Evolutionary conservation across 768 basidiomycete genomes (phyloP).

Genomic region (Lyophyllum shimeji): DNA sequence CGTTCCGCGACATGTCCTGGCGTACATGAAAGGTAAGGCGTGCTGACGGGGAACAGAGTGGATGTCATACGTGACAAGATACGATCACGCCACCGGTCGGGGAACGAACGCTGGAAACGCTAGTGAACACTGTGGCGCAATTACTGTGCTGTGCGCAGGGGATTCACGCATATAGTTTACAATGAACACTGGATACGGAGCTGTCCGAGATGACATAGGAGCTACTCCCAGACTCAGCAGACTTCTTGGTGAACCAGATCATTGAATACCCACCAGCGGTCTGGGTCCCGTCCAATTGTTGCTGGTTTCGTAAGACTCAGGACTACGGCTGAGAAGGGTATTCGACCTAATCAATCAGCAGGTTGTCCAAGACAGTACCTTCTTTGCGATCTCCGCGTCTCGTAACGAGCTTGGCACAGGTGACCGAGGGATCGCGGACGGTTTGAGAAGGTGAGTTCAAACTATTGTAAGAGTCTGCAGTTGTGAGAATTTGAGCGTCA

Average conservation of each 20-base stretch:
- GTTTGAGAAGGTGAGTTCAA: not conserved
- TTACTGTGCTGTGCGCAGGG: not conserved
- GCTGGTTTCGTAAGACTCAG: slow-evolving; percentile 63
- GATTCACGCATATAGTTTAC: slow-evolving; percentile 77
- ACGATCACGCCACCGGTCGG: slow-evolving; percentile 72
- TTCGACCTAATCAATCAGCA: not conserved
- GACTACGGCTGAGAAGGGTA: slow-evolving; percentile 48
- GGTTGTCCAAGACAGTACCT: slow-evolving; percentile 37
- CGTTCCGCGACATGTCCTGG: slow-evolving; percentile 79
- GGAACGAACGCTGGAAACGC: slow-evolving; percentile 55
- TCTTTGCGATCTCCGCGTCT: slow-evolving; percentile 62
- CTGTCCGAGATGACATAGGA: slow-evolving; percentile 65
- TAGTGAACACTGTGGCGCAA: not conserved
- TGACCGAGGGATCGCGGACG: slow-evolving; percentile 23
- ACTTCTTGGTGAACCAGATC: not conserved
- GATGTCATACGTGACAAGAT: slow-evolving; percentile 67
- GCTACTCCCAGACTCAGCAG: slow-evolving; percentile 23
- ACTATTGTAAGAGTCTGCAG: not conserved
- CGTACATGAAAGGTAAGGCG: not conserved
- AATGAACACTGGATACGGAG: slow-evolving; percentile 70
- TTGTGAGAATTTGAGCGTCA: not conserved
- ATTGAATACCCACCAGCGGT: slow-evolving; percentile 49
- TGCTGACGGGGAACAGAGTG: not conserved
- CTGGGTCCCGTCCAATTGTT: slow-evolving; percentile 71
- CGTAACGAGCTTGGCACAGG: slow-evolving; percentile 77